Percentiles rank a stretch among this genome's conserved stretches.
These are phyloP conservation scores for Chalara sp. DNA, from an alignment of 2,329 filamentous ascomycete species.

Conservation along the genomic window DNA sequence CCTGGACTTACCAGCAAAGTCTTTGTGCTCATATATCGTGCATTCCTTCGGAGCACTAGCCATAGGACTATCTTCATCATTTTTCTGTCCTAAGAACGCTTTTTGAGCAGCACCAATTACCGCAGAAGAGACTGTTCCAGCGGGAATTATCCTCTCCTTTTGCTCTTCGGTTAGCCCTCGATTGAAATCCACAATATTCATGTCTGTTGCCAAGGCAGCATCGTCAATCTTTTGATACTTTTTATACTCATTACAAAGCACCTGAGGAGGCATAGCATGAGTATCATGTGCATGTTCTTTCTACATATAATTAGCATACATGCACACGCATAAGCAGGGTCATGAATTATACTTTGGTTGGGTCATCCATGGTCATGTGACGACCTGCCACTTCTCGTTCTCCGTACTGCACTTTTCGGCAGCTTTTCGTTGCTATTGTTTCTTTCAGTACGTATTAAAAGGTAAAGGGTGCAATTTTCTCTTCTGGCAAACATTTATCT, in stretches of 20 bases:
- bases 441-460: too few species aligned
- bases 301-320: background rate
- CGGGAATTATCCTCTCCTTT: slow-evolving; percentile 15
- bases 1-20: slow-evolving; percentile 20
- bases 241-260: slow-evolving; percentile 26
- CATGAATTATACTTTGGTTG: too few species aligned
- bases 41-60: slow-evolving; percentile 11
- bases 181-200: slow-evolving; percentile 24
- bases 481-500: too few species aligned
- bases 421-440: too few species aligned
- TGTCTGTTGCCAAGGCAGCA: slow-evolving; percentile 16
- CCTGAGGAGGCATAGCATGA: slow-evolving; percentile 26
- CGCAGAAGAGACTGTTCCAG: slow-evolving; percentile 16
- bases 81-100: slow-evolving; percentile 9
- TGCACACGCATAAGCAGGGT: too few species aligned
- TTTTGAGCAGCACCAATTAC: slow-evolving; percentile 16
- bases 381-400: too few species aligned
- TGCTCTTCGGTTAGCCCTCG: slow-evolving; percentile 22
- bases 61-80: background rate
- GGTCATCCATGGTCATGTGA: too few species aligned
- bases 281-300: slow-evolving; percentile 21
- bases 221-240: slow-evolving; percentile 25
- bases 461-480: too few species aligned
- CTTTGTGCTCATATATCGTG: slow-evolving; percentile 25
- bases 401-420: too few species aligned